These are phyloP conservation scores for Magnaporthiopsis incrustans DNA, from an alignment of 2,329 filamentous ascomycete species.

Conservation along the genomic window DNA sequence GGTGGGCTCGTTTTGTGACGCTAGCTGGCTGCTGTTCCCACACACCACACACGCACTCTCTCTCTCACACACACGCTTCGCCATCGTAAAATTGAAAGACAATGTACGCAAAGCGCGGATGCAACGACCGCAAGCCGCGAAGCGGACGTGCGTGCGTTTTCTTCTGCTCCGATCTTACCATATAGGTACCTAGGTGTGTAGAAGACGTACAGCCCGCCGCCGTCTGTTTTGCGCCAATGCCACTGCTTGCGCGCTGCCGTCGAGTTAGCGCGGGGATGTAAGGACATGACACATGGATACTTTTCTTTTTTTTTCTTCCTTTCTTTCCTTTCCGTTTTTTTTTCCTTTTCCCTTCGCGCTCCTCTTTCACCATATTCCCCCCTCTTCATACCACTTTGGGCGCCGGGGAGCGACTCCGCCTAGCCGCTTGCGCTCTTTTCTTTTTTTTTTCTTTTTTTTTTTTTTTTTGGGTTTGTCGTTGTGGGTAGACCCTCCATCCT, in stretches of 20 bases:
- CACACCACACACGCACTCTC: background rate
- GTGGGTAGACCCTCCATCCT: background rate
- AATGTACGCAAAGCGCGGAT: background rate
- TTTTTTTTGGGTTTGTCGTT: background rate
- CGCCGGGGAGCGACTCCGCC: background rate
- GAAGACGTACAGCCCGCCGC: too few species aligned
- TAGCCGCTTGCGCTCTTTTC: background rate
- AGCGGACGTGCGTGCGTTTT: background rate
- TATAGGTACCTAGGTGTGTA: too few species aligned
- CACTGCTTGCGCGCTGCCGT: background rate
- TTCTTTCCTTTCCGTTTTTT: background rate
- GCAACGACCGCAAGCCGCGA: background rate
- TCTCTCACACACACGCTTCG: background rate
- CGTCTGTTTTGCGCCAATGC: background rate
- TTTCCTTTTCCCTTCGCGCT: background rate
- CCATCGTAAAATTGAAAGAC: background rate
- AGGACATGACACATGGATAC: background rate
- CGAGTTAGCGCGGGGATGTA: background rate
- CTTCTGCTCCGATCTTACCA: background rate
- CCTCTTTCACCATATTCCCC: background rate
- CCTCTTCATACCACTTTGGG: background rate
- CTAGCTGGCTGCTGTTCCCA: background rate
- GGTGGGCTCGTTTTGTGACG: background rate
- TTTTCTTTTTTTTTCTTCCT: background rate
- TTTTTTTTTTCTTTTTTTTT: too few species aligned